A percentile compares a stretch with the other conserved stretches of the same genome.
phyloP scores from a whole-genome alignment of 345 rosid species.

The Camelina laxa region DNA sequence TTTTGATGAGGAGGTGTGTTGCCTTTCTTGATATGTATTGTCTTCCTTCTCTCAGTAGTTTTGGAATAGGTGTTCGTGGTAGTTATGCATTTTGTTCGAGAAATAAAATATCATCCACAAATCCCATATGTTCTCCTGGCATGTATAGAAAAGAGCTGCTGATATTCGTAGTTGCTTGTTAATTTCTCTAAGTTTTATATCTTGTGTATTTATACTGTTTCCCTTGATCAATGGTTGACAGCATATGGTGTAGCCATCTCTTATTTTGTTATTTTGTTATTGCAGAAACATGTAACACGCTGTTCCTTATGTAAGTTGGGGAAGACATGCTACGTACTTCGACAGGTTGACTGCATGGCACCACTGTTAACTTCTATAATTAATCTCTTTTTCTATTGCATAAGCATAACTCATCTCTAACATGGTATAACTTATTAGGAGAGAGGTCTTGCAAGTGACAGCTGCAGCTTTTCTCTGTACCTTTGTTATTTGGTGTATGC shows the following conservation, averaged over 20 bases:
- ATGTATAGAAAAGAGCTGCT: neutral
- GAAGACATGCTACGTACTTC: slow-evolving; percentile 43
- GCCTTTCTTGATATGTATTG: neutral
- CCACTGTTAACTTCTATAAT: slow-evolving; percentile 1
- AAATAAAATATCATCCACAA: neutral
- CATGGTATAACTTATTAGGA: slow-evolving; percentile 55
- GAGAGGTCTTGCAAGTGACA: slow-evolving; percentile 50
- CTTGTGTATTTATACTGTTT: neutral
- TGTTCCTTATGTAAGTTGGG: slow-evolving; percentile 44
- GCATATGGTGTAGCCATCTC: slow-evolving; percentile 13
- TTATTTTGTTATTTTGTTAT: slow-evolving; percentile 2
- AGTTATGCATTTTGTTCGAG: neutral
- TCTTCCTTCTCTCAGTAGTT: slow-evolving; percentile 2
- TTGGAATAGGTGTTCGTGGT: slow-evolving; percentile 1
- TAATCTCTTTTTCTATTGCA: slow-evolving; percentile 1
- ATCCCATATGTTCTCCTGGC: slow-evolving; percentile 3
- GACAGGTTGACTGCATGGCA: slow-evolving; percentile 36
- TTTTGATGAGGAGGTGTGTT: slow-evolving; percentile 72
- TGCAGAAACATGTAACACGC: slow-evolving; percentile 42
- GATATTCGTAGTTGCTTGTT: neutral
- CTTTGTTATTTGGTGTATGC: slow-evolving; percentile 87
- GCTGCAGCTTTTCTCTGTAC: slow-evolving; percentile 59
- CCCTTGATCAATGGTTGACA: neutral
- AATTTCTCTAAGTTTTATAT: neutral
- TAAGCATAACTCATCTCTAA: slow-evolving; percentile 16